Evolutionary conservation across 2,329 filamentous ascomycete species (phyloP).

Genomic region (Aspergillus transmontanensis): DNA sequence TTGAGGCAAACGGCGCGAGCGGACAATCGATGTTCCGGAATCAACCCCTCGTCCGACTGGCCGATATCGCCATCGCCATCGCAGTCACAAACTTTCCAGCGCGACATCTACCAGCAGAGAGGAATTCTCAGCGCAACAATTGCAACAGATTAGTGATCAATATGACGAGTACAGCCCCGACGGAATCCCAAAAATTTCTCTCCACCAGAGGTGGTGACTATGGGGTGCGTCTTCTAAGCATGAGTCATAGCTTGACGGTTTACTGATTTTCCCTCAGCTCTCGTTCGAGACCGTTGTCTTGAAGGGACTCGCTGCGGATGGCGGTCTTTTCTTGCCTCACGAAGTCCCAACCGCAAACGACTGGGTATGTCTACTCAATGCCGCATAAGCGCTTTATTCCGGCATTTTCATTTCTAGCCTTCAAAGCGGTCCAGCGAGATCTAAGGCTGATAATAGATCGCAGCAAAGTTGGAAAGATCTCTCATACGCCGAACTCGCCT

Average conservation of each 20-base stretch:
- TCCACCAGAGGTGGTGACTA: constrained; percentile 66
- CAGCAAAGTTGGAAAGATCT: constrained; percentile 13
- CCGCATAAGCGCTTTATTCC: background rate
- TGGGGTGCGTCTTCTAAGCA: constrained; percentile 52
- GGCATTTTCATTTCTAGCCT: background rate
- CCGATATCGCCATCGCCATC: background rate
- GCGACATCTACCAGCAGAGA: background rate
- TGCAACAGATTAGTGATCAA: background rate
- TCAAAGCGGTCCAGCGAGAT: background rate
- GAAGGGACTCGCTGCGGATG: constrained; percentile 81
- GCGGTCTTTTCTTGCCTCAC: constrained; percentile 78
- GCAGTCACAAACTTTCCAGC: background rate
- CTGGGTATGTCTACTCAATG: constrained; percentile 8
- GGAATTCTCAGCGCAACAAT: background rate
- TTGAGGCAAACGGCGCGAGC: background rate
- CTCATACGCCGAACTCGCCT: constrained; percentile 37
- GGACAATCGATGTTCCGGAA: background rate
- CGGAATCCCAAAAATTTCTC: constrained; percentile 60
- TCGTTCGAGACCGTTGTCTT: constrained; percentile 88
- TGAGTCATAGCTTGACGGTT: background rate
- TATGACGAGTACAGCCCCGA: constrained; percentile 5
- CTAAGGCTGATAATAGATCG: background rate
- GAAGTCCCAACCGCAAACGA: constrained; percentile 61
- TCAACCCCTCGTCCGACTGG: background rate
- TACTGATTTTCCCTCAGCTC: constrained; percentile 42